Evolutionary conservation across 1,284 basidiomycete genomes (phyloP).

Genomic region (Ustilago curta): DNA sequence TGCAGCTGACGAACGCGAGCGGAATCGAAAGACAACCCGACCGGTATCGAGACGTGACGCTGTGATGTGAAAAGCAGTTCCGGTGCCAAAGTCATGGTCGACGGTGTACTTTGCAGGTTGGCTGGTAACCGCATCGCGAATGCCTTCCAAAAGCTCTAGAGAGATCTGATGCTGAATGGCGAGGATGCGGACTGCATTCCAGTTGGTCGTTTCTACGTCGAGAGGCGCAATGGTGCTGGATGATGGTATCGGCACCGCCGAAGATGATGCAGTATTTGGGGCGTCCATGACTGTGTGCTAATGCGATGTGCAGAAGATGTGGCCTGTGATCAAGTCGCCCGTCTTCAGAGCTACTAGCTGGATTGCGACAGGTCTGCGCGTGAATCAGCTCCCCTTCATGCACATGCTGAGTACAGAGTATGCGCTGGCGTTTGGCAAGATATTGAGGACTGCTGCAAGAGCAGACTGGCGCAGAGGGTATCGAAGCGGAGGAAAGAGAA

Average conservation of each 20-base stretch:
- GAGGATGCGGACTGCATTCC: slow-evolving; percentile 60
- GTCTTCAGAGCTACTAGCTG: neutral
- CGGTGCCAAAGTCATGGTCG: slow-evolving; percentile 51
- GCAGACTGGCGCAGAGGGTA: slow-evolving; percentile 14
- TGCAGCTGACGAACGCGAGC: slow-evolving; percentile 18
- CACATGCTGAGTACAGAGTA: neutral
- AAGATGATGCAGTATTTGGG: neutral
- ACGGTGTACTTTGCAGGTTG: slow-evolving; percentile 7
- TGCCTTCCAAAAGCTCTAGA: slow-evolving; percentile 24
- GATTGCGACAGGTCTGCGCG: neutral
- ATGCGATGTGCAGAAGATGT: neutral
- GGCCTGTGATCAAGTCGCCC: too few species aligned
- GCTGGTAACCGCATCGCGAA: slow-evolving; percentile 20
- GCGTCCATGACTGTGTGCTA: slow-evolving; percentile 6
- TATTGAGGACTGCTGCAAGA: neutral
- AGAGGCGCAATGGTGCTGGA: slow-evolving; percentile 4
- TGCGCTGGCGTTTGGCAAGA: neutral
- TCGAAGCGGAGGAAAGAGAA: slow-evolving; percentile 1
- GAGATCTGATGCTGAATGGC: slow-evolving; percentile 57
- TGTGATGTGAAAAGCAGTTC: slow-evolving; percentile 54
- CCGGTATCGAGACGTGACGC: slow-evolving; percentile 48
- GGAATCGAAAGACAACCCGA: slow-evolving; percentile 55
- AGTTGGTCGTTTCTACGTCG: slow-evolving; percentile 64
- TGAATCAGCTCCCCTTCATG: neutral
- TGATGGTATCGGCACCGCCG: slow-evolving; percentile 10